Evolutionary conservation across 176 grass and related monocot genomes (phyloP).

Genomic region (Carex scoparia): DNA sequence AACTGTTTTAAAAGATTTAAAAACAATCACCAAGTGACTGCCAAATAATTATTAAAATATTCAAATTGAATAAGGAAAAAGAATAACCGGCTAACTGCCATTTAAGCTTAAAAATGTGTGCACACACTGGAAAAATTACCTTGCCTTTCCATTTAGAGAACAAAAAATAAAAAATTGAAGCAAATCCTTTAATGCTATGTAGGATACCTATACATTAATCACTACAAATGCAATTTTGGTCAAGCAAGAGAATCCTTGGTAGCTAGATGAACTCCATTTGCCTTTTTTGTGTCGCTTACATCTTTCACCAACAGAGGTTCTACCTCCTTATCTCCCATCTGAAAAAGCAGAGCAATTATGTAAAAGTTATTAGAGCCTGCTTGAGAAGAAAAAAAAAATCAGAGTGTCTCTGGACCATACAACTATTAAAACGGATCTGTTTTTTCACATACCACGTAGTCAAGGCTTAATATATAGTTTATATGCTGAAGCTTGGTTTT

Average conservation of each 20-base stretch:
- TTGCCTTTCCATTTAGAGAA: constrained; percentile 35
- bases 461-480: not conserved
- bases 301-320: constrained; percentile 84
- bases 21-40: not conserved
- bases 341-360: constrained; percentile 14
- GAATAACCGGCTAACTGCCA: constrained; percentile 14
- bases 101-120: constrained; percentile 21
- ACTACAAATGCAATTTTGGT: constrained; percentile 34
- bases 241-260: constrained; percentile 51
- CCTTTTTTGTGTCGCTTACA: constrained; percentile 59
- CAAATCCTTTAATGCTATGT: constrained; percentile 37
- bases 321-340: constrained; percentile 82
- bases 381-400: not conserved
- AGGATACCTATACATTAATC: constrained; percentile 37
- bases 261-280: constrained; percentile 61
- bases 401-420: not conserved
- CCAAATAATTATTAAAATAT: constrained; percentile 16
- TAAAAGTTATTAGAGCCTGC: not conserved
- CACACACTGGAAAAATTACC: constrained; percentile 26
- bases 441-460: not conserved
- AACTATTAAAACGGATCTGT: not conserved
- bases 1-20: not conserved
- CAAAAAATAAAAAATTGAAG: constrained; percentile 58
- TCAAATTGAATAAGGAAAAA: constrained; percentile 13
- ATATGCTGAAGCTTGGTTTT: not conserved